Conservation (phyloP, 164 flowering plant species). For the grape (Vitis vinifera) region ASM3070453v1 NC_081807.1:8652001-8652500, state of each 20-base stretch:
- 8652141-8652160: slow-evolving; percentile 65
- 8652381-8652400: slow-evolving; percentile 12
- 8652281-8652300: slow-evolving; percentile 39
- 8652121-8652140: slow-evolving; percentile 57
- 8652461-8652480: too few relatives aligned
- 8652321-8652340: slow-evolving; percentile 16
- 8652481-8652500: too few relatives aligned
- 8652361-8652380: neutral
- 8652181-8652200: slow-evolving; percentile 84
- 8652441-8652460: slow-evolving; percentile 19
- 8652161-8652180: slow-evolving; percentile 72
- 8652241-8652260: slow-evolving; percentile 33
- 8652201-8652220: slow-evolving; percentile 89
- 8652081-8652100: slow-evolving; percentile 57
- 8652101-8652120: slow-evolving; percentile 65
- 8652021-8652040: too few relatives aligned
- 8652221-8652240: slow-evolving; percentile 63
- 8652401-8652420: neutral
- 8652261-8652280: slow-evolving; percentile 29
- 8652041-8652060: too few relatives aligned
- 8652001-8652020: too few relatives aligned
- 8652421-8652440: slow-evolving; percentile 21
- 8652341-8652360: slow-evolving; percentile 5
- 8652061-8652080: slow-evolving; percentile 74
- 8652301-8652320: slow-evolving; percentile 33